Evolutionary conservation across 2,329 filamentous ascomycete genomes (phyloP).

Genomic region (Periconia digitata): DNA sequence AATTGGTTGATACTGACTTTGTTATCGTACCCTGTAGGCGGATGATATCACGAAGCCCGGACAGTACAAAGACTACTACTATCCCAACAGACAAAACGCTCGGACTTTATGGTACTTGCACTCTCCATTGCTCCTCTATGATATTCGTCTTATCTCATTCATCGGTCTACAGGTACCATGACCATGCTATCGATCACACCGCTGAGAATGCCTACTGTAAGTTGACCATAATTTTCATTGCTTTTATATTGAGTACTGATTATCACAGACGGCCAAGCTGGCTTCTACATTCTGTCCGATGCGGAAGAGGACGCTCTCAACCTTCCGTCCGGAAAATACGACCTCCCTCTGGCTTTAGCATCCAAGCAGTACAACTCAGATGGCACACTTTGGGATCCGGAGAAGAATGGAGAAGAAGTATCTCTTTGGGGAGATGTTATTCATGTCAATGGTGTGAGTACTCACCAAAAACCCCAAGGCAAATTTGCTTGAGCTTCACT

Average conservation of each 20-base stretch:
- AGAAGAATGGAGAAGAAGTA: slow-evolving; percentile 41
- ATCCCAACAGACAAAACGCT: slow-evolving; percentile 56
- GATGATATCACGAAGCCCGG: slow-evolving; percentile 53
- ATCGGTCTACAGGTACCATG: slow-evolving; percentile 16
- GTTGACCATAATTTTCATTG: not conserved
- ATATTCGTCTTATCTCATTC: slow-evolving; percentile 27
- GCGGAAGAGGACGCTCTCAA: slow-evolving; percentile 50
- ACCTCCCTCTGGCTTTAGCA: slow-evolving; percentile 55
- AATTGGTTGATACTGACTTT: too few relatives aligned
- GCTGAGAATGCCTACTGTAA: slow-evolving; percentile 50
- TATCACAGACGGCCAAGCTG: slow-evolving; percentile 59
- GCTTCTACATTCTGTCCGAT: slow-evolving; percentile 59
- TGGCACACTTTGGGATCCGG: slow-evolving; percentile 51
- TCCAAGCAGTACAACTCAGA: slow-evolving; percentile 57
- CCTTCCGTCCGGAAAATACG: slow-evolving; percentile 56
- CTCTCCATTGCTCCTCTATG: slow-evolving; percentile 22
- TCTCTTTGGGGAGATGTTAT: slow-evolving; percentile 59
- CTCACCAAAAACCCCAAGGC: too few relatives aligned
- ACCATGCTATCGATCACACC: slow-evolving; percentile 45
- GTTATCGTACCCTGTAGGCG: too few relatives aligned
- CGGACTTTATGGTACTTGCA: slow-evolving; percentile 59
- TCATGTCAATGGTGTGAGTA: slow-evolving; percentile 61
- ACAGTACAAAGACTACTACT: slow-evolving; percentile 62
- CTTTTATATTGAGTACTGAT: slow-evolving; percentile 32
- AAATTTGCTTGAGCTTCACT: too few relatives aligned